Percentiles rank a stretch among this genome's conserved stretches.
Evolutionary conservation across 192 early-diverging fungal genomes (phyloP).

Genomic region (Linnemannia schmuckeri): DNA sequence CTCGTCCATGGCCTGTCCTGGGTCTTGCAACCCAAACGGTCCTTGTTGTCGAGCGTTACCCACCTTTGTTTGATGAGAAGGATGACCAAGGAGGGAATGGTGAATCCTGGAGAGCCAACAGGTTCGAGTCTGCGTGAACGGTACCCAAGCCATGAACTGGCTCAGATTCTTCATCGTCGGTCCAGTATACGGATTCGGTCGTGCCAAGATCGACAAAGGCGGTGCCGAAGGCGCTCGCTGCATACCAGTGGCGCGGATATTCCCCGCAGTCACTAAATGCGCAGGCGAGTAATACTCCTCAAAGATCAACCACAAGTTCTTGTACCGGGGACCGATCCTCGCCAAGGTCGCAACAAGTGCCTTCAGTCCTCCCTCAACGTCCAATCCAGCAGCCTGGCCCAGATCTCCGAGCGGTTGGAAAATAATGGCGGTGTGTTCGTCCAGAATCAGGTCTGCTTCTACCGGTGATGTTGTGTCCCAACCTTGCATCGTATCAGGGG

Average conservation of each 20-base stretch:
- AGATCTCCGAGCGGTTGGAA: slow-evolving; percentile 34
- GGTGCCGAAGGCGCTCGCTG: neutral
- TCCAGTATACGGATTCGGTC: slow-evolving; percentile 30
- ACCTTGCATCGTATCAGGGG: neutral
- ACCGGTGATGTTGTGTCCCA: neutral
- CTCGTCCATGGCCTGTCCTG: neutral
- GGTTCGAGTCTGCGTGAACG: neutral
- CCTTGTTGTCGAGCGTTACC: no score
- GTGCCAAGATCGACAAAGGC: neutral
- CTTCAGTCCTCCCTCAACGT: slow-evolving; percentile 31
- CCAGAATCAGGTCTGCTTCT: slow-evolving; percentile 36
- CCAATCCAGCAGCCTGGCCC: slow-evolving; percentile 12
- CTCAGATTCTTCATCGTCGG: slow-evolving; percentile 22
- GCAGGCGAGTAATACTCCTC: slow-evolving; percentile 31
- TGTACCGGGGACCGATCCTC: slow-evolving; percentile 37
- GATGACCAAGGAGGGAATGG: no score
- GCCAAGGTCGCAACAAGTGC: slow-evolving; percentile 9
- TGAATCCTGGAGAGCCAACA: slow-evolving; percentile 14
- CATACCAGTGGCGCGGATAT: neutral
- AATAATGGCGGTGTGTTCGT: slow-evolving; percentile 22
- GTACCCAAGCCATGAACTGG: slow-evolving; percentile 22
- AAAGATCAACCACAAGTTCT: slow-evolving; percentile 25
- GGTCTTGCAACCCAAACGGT: neutral
- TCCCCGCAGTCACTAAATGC: neutral
- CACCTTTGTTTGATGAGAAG: neutral